Evolutionary conservation across 2,329 filamentous ascomycete species (phyloP).

Genomic region (Cytospora schulzeri): DNA sequence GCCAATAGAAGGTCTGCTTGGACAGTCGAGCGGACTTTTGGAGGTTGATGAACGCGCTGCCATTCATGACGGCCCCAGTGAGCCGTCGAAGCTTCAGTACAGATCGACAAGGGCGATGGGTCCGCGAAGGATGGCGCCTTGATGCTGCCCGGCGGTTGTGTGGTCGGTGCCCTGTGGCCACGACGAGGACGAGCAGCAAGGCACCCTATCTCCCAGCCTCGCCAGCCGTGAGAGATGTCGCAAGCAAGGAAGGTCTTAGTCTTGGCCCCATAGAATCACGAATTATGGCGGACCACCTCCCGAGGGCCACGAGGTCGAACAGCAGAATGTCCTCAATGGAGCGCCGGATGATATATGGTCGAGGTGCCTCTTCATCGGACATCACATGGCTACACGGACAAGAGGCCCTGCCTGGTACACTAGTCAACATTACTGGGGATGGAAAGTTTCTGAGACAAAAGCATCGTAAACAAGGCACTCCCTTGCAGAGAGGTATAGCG

Average conservation of each 20-base stretch:
- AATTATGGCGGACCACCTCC: neutral
- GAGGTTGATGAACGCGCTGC: conserved; percentile 47
- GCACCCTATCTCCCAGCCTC: neutral
- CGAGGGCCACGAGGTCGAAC: too few relatives aligned
- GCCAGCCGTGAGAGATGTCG: neutral
- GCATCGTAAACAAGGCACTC: neutral
- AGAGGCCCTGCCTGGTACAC: too few relatives aligned
- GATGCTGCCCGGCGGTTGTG: neutral
- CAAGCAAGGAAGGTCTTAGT: neutral
- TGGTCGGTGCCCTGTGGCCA: neutral
- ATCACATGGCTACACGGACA: too few relatives aligned
- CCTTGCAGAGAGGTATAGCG: too few relatives aligned
- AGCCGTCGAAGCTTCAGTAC: conserved; percentile 43
- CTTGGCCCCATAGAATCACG: neutral
- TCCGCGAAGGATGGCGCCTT: conserved; percentile 21
- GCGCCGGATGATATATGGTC: too few relatives aligned
- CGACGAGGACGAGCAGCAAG: neutral
- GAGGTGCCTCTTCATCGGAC: too few relatives aligned
- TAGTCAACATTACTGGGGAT: too few relatives aligned
- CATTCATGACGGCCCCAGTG: conserved; percentile 40
- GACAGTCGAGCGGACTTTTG: conserved; percentile 27
- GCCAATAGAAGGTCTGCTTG: conserved; percentile 24
- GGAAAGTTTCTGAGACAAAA: too few relatives aligned
- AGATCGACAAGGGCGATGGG: conserved; percentile 43
- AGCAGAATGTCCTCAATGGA: too few relatives aligned